These are phyloP conservation scores for Fusarium abutilonis DNA, from an alignment of 2,329 filamentous ascomycete species.

Conservation along the genomic window DNA sequence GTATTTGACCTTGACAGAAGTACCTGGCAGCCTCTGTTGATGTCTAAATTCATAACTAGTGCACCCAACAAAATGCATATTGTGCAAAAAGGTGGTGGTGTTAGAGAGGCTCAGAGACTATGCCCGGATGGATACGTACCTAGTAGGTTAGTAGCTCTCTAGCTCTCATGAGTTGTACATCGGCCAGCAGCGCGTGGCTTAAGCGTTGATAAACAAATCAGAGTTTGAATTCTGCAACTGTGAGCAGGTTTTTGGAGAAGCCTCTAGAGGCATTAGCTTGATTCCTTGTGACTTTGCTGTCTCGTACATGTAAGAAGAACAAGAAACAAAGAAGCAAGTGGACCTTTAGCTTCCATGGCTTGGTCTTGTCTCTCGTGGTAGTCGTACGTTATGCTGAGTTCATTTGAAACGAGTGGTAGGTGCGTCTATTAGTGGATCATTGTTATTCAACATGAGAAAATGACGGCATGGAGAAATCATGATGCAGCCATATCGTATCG, in stretches of 20 bases:
- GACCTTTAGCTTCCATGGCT: background rate
- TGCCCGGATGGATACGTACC: slow-evolving; percentile 4
- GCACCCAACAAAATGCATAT: slow-evolving; percentile 17
- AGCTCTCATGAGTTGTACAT: background rate
- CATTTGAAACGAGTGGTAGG: slow-evolving; percentile 32
- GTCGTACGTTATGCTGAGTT: slow-evolving; percentile 37
- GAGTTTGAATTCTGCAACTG: slow-evolving; percentile 21
- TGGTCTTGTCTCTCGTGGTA: slow-evolving; percentile 2
- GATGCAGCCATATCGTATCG: slow-evolving; percentile 35
- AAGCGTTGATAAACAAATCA: slow-evolving; percentile 35
- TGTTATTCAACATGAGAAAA: slow-evolving; percentile 17
- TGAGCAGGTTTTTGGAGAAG: slow-evolving; percentile 23
- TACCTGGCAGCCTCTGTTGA: background rate
- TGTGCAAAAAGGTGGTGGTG: slow-evolving; percentile 12
- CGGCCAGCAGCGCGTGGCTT: slow-evolving; percentile 13
- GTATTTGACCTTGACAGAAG: slow-evolving; percentile 15
- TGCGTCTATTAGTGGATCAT: slow-evolving; percentile 24
- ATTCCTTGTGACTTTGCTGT: background rate
- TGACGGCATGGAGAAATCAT: slow-evolving; percentile 40
- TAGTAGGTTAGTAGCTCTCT: too few relatives aligned
- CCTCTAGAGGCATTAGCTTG: slow-evolving; percentile 2
- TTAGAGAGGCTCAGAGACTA: slow-evolving; percentile 15
- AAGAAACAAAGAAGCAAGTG: too few relatives aligned
- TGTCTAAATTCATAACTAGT: slow-evolving; percentile 7
- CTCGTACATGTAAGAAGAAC: too few relatives aligned